A percentile compares a stretch with the other conserved stretches of the same genome.
Conservation (phyloP, 768 basidiomycete species). For the Phylloporus arenicola region DNA sequence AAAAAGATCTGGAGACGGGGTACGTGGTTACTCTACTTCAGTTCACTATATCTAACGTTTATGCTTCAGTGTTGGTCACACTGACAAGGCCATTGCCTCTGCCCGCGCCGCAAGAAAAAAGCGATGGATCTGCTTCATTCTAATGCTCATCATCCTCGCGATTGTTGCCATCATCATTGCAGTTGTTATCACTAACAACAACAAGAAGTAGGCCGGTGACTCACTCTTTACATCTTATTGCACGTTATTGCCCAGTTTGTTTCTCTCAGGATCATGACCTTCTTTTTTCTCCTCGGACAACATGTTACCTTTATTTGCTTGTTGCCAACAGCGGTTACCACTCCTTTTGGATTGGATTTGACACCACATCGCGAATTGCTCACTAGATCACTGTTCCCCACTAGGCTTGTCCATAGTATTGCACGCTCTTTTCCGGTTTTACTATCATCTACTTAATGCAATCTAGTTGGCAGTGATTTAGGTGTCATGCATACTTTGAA, state of each 20-base stretch:
- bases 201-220: slow-evolving; percentile 26
- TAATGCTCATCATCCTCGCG: slow-evolving; percentile 59
- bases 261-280: background rate
- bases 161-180: slow-evolving; percentile 61
- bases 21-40: slow-evolving; percentile 31
- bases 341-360: slow-evolving; percentile 20
- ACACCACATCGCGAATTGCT: slow-evolving; percentile 9
- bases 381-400: slow-evolving; percentile 8
- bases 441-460: slow-evolving; percentile 26
- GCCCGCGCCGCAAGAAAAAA: slow-evolving; percentile 89
- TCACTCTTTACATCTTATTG: background rate
- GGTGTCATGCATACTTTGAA: slow-evolving; percentile 7
- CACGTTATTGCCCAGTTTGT: background rate
- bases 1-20: slow-evolving; percentile 85
- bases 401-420: slow-evolving; percentile 1
- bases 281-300: slow-evolving; percentile 10
- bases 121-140: slow-evolving; percentile 94
- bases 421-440: slow-evolving; percentile 14
- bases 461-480: slow-evolving; percentile 23
- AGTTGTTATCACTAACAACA: slow-evolving; percentile 47
- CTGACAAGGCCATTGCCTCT: slow-evolving; percentile 79
- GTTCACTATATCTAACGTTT: slow-evolving; percentile 1
- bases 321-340: slow-evolving; percentile 5
- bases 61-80: slow-evolving; percentile 62
- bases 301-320: slow-evolving; percentile 3